Evolutionary conservation across 2,329 filamentous ascomycete genomes (phyloP), one percentile per base, ranked within the genome.

Genomic region (Colletotrichum spinosum): DNA sequence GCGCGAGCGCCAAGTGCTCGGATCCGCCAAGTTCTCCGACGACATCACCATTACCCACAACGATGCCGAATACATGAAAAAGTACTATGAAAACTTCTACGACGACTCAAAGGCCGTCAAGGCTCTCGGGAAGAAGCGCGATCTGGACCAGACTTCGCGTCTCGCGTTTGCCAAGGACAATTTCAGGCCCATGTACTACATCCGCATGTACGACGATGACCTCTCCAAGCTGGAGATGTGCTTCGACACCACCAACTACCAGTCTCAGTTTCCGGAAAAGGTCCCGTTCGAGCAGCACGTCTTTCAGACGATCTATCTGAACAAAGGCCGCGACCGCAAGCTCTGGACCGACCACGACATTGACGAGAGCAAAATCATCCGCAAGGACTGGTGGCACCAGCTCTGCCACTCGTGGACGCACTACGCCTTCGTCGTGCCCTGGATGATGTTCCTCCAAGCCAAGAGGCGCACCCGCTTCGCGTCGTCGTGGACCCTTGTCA

Each of bases 191-290:
- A 88, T 88, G 87, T 89, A 88, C 77, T 82, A 85, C 70, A 88
- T 86, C 74, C 86, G 87, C 64, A 83, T 80, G 70, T 88, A 88
- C 73, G 75, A 78, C 0, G 67, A 80, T 34, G 85, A 88, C 70
- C 77, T 78, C 4, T 83, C 79, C 8, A 88, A 87, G 72, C 81
- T 89, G 2, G 87, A 88, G 73, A 88, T 88, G 86, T 88, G 85
- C 70, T 92, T 91, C 74, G 88, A 92, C 75, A 89, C 87, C 74
- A 88, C 87, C 7, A 90, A 91, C 73, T 92, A 92, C 76, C 90
- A 92, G 72, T 82, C 86, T 37, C 90, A 92, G 71, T 91, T 92
- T 71, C 85, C 87, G 1, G 76, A 74, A 38, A 68, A 71, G 17
- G 76, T 78, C 1, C 75, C 77, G 0, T 79, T 78, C 45, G 74